A percentile compares a stretch with the other conserved stretches of the same genome.
These are phyloP conservation scores for Avena atlantica DNA, from an alignment of 176 grass and related monocot species.

Conservation along the genomic window DNA sequence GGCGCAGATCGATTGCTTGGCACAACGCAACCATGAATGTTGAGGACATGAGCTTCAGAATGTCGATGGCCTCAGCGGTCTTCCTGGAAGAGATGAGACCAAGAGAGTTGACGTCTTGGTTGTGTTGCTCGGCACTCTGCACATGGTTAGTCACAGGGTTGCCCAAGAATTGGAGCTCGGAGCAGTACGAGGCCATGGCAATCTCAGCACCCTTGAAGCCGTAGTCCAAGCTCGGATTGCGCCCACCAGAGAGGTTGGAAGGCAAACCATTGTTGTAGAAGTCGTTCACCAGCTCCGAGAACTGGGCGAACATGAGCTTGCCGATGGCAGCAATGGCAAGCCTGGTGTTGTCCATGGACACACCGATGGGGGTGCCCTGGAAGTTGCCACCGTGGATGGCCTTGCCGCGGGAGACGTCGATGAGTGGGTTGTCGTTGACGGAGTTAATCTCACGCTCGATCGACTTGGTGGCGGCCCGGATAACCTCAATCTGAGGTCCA, in stretches of 20 bases:
- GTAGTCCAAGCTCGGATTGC: constrained; percentile 92
- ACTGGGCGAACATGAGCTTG: constrained; percentile 84
- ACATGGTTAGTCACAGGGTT: no score
- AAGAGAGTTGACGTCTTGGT: no score
- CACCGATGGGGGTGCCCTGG: constrained; percentile 84
- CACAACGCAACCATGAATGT: constrained; percentile 79
- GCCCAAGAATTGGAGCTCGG: no score
- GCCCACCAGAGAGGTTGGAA: constrained; percentile 82
- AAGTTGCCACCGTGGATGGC: constrained; percentile 90
- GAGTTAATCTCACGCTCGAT: constrained; percentile 93
- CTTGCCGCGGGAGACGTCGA: constrained; percentile 73
- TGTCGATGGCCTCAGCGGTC: constrained; percentile 78
- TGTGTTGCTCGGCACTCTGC: no score
- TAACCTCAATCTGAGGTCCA: constrained; percentile 87
- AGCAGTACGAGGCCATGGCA: constrained; percentile 61
- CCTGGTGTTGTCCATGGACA: constrained; percentile 93
- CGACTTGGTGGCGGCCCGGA: constrained; percentile 71
- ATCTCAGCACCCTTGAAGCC: constrained; percentile 96
- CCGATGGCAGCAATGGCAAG: constrained; percentile 69
- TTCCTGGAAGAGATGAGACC: constrained; percentile 69
- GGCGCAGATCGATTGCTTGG: constrained; percentile 78
- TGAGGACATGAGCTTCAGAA: constrained; percentile 93
- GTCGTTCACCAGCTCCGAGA: constrained; percentile 90
- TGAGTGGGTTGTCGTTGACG: constrained; percentile 90
- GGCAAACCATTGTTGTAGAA: constrained; percentile 89